These are phyloP conservation scores for Neurospora sp. DNA, from an alignment of 495 filamentous ascomycete species.

Conservation along the genomic window DNA sequence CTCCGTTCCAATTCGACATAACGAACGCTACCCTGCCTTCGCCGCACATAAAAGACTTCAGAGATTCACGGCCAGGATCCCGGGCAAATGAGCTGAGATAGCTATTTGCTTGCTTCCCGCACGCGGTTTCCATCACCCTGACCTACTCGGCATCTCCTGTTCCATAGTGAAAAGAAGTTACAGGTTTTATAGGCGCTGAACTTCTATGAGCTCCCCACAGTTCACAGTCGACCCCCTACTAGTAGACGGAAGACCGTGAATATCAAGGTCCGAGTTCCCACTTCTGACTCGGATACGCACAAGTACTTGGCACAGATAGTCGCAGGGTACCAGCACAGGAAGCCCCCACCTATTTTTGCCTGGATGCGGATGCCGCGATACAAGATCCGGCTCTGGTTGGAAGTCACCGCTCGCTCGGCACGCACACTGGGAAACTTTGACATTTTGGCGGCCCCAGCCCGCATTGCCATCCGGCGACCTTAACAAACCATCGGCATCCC, in stretches of 20 bases:
- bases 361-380: constrained; percentile 20
- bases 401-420: constrained; percentile 16
- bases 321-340: constrained; percentile 13
- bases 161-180: not conserved
- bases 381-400: constrained; percentile 22
- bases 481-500: not conserved
- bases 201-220: not conserved
- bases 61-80: not conserved
- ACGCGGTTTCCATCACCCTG: not conserved
- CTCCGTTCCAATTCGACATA: not conserved
- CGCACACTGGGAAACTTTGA: not conserved
- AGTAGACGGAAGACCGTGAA: not conserved
- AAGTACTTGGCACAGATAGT: constrained; percentile 8
- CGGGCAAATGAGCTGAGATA: not conserved
- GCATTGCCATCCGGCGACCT: not conserved
- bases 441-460: not conserved
- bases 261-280: not conserved
- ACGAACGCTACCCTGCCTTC: not conserved
- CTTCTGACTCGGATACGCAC: not conserved
- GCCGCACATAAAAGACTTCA: not conserved
- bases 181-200: not conserved
- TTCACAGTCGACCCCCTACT: not conserved
- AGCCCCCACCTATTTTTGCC: constrained; percentile 15
- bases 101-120: not conserved
- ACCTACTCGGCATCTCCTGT: not conserved